Conservation (phyloP, 345 rosid genomes). For the Salix udensis region DNA sequence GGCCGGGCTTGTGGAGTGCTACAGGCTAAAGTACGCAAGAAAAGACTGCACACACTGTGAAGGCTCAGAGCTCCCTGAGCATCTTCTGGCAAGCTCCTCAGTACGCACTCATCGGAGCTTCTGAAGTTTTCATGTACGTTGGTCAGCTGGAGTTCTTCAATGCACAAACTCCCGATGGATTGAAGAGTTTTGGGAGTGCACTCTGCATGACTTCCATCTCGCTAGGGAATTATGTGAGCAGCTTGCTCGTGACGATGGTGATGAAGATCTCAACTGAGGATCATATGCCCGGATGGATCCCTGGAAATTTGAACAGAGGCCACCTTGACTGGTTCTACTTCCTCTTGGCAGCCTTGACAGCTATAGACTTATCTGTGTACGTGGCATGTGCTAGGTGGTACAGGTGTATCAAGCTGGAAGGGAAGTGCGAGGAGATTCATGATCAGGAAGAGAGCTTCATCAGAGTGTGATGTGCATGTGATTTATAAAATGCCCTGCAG, state of each 20-base stretch:
- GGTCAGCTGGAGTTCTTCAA: slow-evolving; percentile 97
- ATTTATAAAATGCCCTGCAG: not conserved
- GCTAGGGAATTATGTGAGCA: slow-evolving; percentile 93
- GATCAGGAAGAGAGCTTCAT: slow-evolving; percentile 31
- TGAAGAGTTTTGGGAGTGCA: slow-evolving; percentile 95
- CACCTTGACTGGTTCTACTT: slow-evolving; percentile 92
- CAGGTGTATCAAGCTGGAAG: slow-evolving; percentile 64
- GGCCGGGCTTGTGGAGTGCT: slow-evolving; percentile 82
- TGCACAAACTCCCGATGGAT: slow-evolving; percentile 88
- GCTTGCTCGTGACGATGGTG: slow-evolving; percentile 86
- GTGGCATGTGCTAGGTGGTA: slow-evolving; percentile 85
- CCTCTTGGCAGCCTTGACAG: slow-evolving; percentile 74
- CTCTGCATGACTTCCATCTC: slow-evolving; percentile 96
- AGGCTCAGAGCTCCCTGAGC: slow-evolving; percentile 92
- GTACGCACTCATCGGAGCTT: slow-evolving; percentile 85
- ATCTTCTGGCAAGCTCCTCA: slow-evolving; percentile 99
- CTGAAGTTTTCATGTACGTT: slow-evolving; percentile 98
- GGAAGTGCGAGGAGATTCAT: slow-evolving; percentile 34
- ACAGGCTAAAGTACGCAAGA: slow-evolving; percentile 62
- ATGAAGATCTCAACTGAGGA: slow-evolving; percentile 87
- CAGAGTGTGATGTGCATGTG: slow-evolving; percentile 36
- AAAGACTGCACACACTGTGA: slow-evolving; percentile 68
- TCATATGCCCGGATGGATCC: slow-evolving; percentile 96
- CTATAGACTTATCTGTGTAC: slow-evolving; percentile 58
- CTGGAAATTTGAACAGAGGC: slow-evolving; percentile 91